Evolutionary conservation across 176 grass and related monocot species (phyloP).

Genomic region (Musa schizocarpa): DNA sequence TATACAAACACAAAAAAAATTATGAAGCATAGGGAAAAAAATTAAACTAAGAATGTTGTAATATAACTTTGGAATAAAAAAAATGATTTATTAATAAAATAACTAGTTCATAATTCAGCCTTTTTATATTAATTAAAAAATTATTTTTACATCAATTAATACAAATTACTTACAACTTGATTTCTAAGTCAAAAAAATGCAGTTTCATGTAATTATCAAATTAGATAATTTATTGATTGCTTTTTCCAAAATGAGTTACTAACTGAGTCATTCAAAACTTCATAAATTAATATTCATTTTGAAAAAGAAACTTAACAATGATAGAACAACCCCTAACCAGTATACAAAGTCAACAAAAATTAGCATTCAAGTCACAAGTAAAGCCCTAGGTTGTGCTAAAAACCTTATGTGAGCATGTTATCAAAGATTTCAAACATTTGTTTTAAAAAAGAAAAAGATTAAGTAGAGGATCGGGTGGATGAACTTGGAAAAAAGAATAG

Average conservation of each 20-base stretch:
- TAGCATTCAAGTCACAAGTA: too few species aligned
- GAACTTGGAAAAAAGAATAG: constrained; percentile 15
- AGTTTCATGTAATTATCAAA: background rate
- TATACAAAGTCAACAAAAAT: too few species aligned
- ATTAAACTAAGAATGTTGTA: constrained; percentile 4
- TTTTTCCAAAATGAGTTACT: too few species aligned
- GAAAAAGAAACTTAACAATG: too few species aligned
- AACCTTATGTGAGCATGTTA: background rate
- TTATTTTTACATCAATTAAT: background rate
- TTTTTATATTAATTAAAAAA: background rate
- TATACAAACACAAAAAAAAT: constrained; percentile 11
- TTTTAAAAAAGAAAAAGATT: background rate
- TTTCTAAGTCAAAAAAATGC: background rate
- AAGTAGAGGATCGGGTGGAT: background rate
- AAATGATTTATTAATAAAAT: background rate
- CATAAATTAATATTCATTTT: background rate
- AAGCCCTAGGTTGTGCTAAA: too few species aligned
- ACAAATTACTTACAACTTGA: background rate
- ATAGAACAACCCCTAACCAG: too few species aligned
- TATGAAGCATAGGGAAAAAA: constrained; percentile 2
- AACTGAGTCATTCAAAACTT: background rate
- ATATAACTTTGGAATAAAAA: background rate
- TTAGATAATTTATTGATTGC: background rate
- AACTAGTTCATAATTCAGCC: background rate
- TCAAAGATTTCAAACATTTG: constrained; percentile 3